Evolutionary conservation across 2,329 filamentous ascomycete species (phyloP), one percentile per base, ranked within the genome.

Genomic region (Apiospora sp.): DNA sequence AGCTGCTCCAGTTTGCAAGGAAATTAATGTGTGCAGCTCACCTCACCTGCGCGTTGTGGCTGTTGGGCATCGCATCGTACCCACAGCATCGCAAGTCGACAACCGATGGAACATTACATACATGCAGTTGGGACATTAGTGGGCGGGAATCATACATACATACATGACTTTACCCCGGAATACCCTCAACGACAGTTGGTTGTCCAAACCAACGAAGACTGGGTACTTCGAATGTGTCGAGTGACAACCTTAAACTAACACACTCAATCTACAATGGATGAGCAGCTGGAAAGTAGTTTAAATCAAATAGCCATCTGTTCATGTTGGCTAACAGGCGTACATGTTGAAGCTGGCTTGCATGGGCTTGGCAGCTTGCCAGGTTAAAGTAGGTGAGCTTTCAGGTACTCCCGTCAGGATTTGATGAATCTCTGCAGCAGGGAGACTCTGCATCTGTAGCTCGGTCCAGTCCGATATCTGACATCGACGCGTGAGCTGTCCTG

Each of bases 141-240:
- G 30, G 24, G n/a, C 27, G n/a, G 54, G 30, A 61, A 61, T 19
- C 51, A 51, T 41, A 41, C 46, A n/a, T 41, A 41, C 46, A n/a
- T 24, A 58, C 58, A 41, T 41, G 19, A 22, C 58, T 64, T 64
- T 64, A 64, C 58, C 58, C 58, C 58, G 58, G 58, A 64, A 64
- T 64, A 12, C 8, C 34, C n/a, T n/a, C 58, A 3, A 51, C 24
- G 49, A 51, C 49, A n/a, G 49, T 24, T 12, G 16, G 7, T 48
- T 13, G n/a, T 51, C 22, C n/a, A 51, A 10, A 41, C 24, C n/a
- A 24, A 51, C n/a, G n/a, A 58, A 14, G 12, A 30, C 24, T 7
- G 30, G 34, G 30, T 58, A 27, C 51, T 19, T 34, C 12, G 51
- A 19, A 16, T 58, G 14, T 58, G 27, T 19, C 27, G 14, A 58